Conservation (phyloP, 1,284 basidiomycete genomes). For the Phaffia rhodozyma region DNA sequence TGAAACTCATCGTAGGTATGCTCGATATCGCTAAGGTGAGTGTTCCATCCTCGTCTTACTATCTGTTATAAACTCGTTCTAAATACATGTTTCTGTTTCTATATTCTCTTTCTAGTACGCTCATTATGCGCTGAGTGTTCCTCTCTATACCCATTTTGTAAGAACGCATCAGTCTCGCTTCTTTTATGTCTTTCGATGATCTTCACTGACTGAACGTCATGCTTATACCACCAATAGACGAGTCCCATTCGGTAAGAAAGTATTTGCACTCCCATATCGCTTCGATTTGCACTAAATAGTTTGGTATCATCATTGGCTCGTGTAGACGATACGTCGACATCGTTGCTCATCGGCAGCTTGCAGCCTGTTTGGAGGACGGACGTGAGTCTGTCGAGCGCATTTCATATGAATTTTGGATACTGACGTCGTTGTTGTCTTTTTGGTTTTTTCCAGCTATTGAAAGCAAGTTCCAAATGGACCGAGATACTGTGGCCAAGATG, state of each 20-base stretch:
- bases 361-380: constrained; percentile 65
- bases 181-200: constrained; percentile 7
- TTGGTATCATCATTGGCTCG: constrained; percentile 20
- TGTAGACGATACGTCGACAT: constrained; percentile 66
- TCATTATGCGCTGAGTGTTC: constrained; percentile 82
- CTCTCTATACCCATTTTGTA: constrained; percentile 88
- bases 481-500: constrained; percentile 91
- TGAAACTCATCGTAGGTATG: constrained; percentile 50
- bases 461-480: constrained; percentile 88
- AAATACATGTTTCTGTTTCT: not conserved
- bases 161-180: constrained; percentile 19
- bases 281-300: constrained; percentile 1
- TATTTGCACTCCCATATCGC: not conserved
- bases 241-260: constrained; percentile 49
- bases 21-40: constrained; percentile 79
- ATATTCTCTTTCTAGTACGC: constrained; percentile 43
- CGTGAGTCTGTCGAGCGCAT: constrained; percentile 38
- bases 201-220: constrained; percentile 1
- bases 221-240: constrained; percentile 35
- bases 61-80: not conserved
- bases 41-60: not conserved
- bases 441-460: constrained; percentile 40
- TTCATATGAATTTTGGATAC: constrained; percentile 5
- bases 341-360: constrained; percentile 90
- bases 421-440: not conserved